Base-by-base conservation (phyloP, 2,329 filamentous ascomycete genomes). In the Penicillium sp. region DNA sequence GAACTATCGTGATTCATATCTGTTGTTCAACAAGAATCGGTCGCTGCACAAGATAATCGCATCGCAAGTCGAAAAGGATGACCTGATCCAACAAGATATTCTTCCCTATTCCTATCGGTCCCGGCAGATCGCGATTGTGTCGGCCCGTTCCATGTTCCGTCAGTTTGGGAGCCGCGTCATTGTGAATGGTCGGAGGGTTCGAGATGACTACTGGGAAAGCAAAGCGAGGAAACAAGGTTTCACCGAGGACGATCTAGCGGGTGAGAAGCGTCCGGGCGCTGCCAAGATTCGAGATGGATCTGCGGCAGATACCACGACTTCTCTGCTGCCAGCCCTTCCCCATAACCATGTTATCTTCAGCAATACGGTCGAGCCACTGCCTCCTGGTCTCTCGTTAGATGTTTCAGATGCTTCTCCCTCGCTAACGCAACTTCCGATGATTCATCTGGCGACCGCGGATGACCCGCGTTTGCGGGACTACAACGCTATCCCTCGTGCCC, bases 171-270 rank as follows among this genome's bases (percentile, higher is more conserved):
- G 92, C 73, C 85, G 94, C 60, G 89, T 99, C 50, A 94, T 99
- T 61, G 86, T 89, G 33, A 90, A 92, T 67, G 94, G 94, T 31
- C 85, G 93, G 59, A 83, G 94, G 55, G 94, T 99, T 41, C 88
- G 94, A 48, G 94, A 99, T 75, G 94, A 99, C 72, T 99, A 99
- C 75, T 99, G 94, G 94, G 94, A 97, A 75, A 90, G 88, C 69
- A 97, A 97, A 76, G 94, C 94, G 7, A 84, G 89, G 46, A 99
- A 97, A 76, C 94, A 99, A 75, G 94, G 94, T 11, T 99, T 99
- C 71, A 99, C 94, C 1, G 94, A 99, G 73, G 92, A 95, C 60
- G 94, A 99, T 73, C 82, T 92, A 49, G 94, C 94, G 4, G 94
- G 94, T 40, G 94, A 99, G 77, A 97, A 99, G 80, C 84, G 94